These are phyloP conservation scores for Solanum bukasovii DNA, from an alignment of 257 asterid genomes.

Conservation along the genomic window DNA sequence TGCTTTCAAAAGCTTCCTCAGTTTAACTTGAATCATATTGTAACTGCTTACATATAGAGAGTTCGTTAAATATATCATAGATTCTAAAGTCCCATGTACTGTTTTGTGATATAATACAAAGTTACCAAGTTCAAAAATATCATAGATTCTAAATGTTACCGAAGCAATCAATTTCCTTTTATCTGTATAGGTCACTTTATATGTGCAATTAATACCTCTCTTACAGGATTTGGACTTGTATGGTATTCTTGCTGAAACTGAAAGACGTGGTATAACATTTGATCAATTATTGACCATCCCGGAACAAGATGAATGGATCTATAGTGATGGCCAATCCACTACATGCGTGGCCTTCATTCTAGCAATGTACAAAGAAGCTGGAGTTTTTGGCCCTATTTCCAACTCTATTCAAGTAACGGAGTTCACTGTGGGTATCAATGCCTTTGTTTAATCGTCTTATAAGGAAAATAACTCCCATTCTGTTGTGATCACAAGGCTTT, in stretches of 20 bases:
- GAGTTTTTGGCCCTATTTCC: slow-evolving; percentile 70
- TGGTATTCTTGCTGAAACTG: slow-evolving; percentile 82
- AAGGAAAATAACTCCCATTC: neutral
- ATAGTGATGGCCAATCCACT: slow-evolving; percentile 96
- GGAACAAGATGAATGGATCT: slow-evolving; percentile 96
- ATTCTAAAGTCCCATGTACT: too few relatives aligned
- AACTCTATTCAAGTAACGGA: slow-evolving; percentile 91
- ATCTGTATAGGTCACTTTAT: neutral
- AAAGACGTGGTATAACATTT: slow-evolving; percentile 76
- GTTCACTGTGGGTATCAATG: slow-evolving; percentile 61
- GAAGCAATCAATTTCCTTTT: neutral
- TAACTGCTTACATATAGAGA: neutral
- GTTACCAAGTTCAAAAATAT: too few relatives aligned
- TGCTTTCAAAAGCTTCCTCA: neutral
- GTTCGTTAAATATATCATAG: neutral
- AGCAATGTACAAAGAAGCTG: slow-evolving; percentile 93
- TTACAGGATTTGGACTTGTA: slow-evolving; percentile 69
- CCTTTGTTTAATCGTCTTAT: neutral
- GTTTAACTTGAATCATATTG: neutral
- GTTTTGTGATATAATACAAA: too few relatives aligned
- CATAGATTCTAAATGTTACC: neutral
- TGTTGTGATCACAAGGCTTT: neutral
- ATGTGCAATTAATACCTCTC: neutral
- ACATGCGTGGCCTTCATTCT: slow-evolving; percentile 95
- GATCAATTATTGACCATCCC: slow-evolving; percentile 90